Evolutionary conservation across 805 yeast species (phyloP).

Genomic region (Wickerhamomyces sydowiorum): DNA sequence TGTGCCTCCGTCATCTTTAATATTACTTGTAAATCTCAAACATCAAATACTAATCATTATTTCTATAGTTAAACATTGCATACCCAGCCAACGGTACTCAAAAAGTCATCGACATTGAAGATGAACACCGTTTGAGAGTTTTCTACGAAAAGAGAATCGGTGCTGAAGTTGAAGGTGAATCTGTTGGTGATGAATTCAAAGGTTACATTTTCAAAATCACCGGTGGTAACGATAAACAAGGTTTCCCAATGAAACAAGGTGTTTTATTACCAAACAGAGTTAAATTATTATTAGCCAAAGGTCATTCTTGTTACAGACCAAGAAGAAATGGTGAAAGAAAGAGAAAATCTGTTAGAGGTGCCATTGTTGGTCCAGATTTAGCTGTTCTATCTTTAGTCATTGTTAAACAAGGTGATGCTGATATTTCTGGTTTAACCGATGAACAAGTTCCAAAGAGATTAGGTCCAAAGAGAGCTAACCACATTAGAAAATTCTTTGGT

Average conservation of each 20-base stretch:
- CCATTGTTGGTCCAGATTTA: conserved; percentile 94
- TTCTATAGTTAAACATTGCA: conserved; percentile 82
- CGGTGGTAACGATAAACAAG: conserved; percentile 99
- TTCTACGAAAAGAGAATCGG: conserved; percentile 99
- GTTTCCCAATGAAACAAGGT: conserved; percentile 99
- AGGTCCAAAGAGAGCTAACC: conserved; percentile 99
- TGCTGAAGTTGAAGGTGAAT: conserved; percentile 96
- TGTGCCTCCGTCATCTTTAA: too few relatives aligned
- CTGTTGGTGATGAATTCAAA: conserved; percentile 91
- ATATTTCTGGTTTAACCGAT: conserved; percentile 91
- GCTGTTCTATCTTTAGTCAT: conserved; percentile 88
- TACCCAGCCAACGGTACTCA: conserved; percentile 99
- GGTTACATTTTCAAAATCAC: conserved; percentile 96
- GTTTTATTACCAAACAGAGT: conserved; percentile 99
- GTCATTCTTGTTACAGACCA: conserved; percentile 98
- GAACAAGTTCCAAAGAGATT: conserved; percentile 92
- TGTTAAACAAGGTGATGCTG: conserved; percentile 93
- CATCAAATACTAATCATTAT: background rate
- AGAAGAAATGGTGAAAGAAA: conserved; percentile 98
- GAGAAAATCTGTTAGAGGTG: conserved; percentile 99
- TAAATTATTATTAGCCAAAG: conserved; percentile 85
- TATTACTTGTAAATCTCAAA: too few relatives aligned
- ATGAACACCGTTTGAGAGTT: conserved; percentile 93
- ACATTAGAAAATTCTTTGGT: conserved; percentile 99
- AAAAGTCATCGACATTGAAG: conserved; percentile 92